phyloP scores from a whole-genome alignment of 257 asterid genomes.

The Rubia yunnanensis region DNA sequence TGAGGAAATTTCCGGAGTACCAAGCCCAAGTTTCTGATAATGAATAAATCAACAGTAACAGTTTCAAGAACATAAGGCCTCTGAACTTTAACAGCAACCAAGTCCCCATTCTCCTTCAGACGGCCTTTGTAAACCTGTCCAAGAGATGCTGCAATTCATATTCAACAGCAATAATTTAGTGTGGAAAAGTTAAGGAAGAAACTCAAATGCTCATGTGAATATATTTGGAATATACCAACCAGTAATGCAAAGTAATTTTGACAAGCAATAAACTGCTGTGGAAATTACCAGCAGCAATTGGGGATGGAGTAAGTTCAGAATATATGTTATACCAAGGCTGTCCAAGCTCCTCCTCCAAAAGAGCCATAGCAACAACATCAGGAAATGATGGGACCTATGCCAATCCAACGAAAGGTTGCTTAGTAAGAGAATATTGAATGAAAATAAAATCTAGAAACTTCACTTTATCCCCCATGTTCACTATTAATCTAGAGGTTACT shows the following conservation, averaged over 20 bases:
- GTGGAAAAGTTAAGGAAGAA: conserved; percentile 12
- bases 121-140: conserved; percentile 99
- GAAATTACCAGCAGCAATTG: conserved; percentile 95
- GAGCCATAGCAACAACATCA: conserved; percentile 98
- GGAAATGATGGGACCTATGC: conserved; percentile 96
- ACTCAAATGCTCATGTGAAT: neutral
- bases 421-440: neutral
- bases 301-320: conserved; percentile 94
- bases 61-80: conserved; percentile 99
- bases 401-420: conserved; percentile 1
- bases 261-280: conserved; percentile 13
- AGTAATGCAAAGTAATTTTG: neutral
- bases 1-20: conserved; percentile 90
- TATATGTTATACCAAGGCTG: conserved; percentile 78
- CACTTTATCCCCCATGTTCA: neutral
- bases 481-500: neutral
- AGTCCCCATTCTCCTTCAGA: conserved; percentile 86
- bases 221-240: neutral
- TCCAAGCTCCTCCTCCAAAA: conserved; percentile 95
- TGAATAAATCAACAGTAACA: conserved; percentile 79
- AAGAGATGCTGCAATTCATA: conserved; percentile 72
- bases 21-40: conserved; percentile 83
- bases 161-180: conserved; percentile 18
- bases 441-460: neutral
- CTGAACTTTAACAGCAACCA: conserved; percentile 97